Base-by-base conservation (phyloP, 2,329 filamentous ascomycete species). In the Penicillium occitanis region DNA sequence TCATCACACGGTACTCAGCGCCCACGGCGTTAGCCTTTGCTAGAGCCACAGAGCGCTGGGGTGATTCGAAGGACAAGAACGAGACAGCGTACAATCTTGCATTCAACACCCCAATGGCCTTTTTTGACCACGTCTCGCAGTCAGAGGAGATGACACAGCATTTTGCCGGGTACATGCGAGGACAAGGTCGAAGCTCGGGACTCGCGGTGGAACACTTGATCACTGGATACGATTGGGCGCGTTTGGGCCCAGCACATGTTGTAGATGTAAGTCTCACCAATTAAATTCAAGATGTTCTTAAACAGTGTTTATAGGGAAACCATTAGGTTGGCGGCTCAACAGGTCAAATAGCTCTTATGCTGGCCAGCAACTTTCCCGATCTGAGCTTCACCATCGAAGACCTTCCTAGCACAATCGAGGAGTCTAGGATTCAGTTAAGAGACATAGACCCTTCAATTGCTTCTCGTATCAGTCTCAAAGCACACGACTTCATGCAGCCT, bases 101-200 rank as follows among this genome's bases (percentile, higher is more conserved):
- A 0, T 71, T 71, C 55, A 64, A 69, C 22, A 75, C 73, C 1
- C 69, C 70, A 14, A 57, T 72, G 25, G 69, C 73, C 0, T 75
- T 77, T 67, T 82, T 79, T 65, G 72, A 76, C n/a, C 72, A 77
- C 61, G 67, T 79, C 13, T 64, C 68, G 7, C 64, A 61, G 33
- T 55, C 69, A 10, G 68, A 71, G 1, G 72, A 74, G 4, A 63
- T 82, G 10, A 82, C 84, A 1, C 79, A 80, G 68, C 79, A 83
- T 61, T 85, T 88, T 76, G 85, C 83, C 6, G 77, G 77, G 8
- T 85, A 84, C 46, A 88, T 88, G 86, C 75, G 77, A 1, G 85
- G 80, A 61, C 75, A 87, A 61, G 85, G 83, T 0, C 82, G 80
- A 1, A 85, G 84, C 64, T 83, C 86, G 69, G 86, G 86, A 0